phyloP scores from a whole-genome alignment of 2,329 filamentous ascomycete species.

The Alternaria tenuissima region DNA sequence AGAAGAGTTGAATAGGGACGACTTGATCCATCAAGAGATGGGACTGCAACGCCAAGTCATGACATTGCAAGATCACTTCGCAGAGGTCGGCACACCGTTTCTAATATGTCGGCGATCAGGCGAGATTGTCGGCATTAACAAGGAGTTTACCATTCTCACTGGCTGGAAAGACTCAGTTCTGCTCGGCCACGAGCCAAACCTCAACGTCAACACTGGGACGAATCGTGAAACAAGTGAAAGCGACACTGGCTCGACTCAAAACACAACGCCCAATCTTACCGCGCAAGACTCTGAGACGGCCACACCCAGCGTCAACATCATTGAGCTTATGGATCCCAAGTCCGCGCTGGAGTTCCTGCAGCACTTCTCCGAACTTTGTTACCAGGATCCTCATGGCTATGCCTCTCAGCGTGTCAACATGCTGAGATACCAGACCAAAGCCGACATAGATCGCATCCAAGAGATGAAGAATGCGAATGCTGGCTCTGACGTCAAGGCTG shows the following conservation, averaged over 20 bases:
- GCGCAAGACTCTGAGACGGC: slow-evolving; percentile 45
- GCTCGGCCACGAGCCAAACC: slow-evolving; percentile 84
- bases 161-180: slow-evolving; percentile 93
- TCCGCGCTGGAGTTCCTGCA: slow-evolving; percentile 95
- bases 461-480: slow-evolving; percentile 31
- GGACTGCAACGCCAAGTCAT: slow-evolving; percentile 92
- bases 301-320: slow-evolving; percentile 84
- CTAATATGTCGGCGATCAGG: slow-evolving; percentile 91
- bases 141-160: slow-evolving; percentile 94
- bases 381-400: slow-evolving; percentile 86
- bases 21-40: slow-evolving; percentile 97
- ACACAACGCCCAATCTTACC: slow-evolving; percentile 58
- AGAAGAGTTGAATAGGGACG: slow-evolving; percentile 84
- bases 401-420: slow-evolving; percentile 85
- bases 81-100: slow-evolving; percentile 86
- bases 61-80: slow-evolving; percentile 91
- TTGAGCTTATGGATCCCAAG: slow-evolving; percentile 92
- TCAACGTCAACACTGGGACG: slow-evolving; percentile 81
- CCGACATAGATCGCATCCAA: slow-evolving; percentile 43
- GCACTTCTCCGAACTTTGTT: slow-evolving; percentile 90
- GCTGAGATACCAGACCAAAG: slow-evolving; percentile 77
- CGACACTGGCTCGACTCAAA: slow-evolving; percentile 48
- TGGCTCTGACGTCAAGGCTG: slow-evolving; percentile 31
- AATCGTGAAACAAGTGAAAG: slow-evolving; percentile 48
- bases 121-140: slow-evolving; percentile 93